Conservation (phyloP, 1,284 basidiomycete genomes). For the Trichosporon sp. region DNA sequence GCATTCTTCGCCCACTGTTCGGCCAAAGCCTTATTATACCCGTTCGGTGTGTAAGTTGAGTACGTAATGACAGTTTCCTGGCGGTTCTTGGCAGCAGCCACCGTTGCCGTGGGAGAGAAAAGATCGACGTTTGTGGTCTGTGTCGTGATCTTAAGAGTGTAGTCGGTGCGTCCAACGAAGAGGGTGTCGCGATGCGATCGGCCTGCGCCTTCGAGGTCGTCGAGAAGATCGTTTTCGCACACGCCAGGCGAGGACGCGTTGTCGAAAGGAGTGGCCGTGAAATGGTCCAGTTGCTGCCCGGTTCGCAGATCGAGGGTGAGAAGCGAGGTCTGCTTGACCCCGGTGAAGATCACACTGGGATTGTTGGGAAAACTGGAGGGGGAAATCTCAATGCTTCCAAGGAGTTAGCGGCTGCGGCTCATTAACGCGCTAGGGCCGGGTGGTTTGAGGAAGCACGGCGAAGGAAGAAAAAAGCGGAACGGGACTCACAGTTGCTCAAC, state of each 20-base stretch:
- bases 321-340: constrained; percentile 54
- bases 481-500: constrained; percentile 55
- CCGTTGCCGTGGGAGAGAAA: constrained; percentile 17
- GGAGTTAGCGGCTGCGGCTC: constrained; percentile 1
- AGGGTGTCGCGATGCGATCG: constrained; percentile 43
- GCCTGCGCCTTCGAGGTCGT: constrained; percentile 46
- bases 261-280: constrained; percentile 36
- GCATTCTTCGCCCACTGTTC: constrained; percentile 47
- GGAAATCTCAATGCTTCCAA: constrained; percentile 52
- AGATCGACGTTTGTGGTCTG: constrained; percentile 25
- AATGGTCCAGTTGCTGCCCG: constrained; percentile 52
- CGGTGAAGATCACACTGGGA: constrained; percentile 53
- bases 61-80: constrained; percentile 51
- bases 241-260: constrained; percentile 39
- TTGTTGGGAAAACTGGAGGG: constrained; percentile 55
- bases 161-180: constrained; percentile 53
- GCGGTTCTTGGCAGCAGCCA: constrained; percentile 23
- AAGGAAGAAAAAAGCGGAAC: not conserved
- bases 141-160: constrained; percentile 49
- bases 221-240: constrained; percentile 47
- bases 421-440: constrained; percentile 1
- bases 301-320: constrained; percentile 54
- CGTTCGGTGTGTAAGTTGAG: constrained; percentile 55
- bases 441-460: not conserved
- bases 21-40: constrained; percentile 51